A percentile compares a stretch with the other conserved stretches of the same genome.
Conservation (phyloP, 495 filamentous ascomycete genomes). For the Aspergillus sparsus region DNA sequence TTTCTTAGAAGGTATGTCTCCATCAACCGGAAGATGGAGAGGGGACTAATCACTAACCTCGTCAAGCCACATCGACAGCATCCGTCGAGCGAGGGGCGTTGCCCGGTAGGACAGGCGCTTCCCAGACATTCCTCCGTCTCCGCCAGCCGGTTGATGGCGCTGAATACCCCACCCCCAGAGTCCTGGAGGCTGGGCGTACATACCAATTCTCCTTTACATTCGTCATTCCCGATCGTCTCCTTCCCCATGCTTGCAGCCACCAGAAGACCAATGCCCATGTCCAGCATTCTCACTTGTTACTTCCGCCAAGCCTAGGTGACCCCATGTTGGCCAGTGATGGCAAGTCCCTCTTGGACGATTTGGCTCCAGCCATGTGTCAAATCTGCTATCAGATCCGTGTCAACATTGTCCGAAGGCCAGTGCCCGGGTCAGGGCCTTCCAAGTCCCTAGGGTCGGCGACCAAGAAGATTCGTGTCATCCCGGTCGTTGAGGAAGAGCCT, state of each 20-base stretch:
- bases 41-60: conserved; percentile 25
- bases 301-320: conserved; percentile 82
- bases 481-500: conserved; percentile 69
- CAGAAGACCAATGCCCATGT: conserved; percentile 56
- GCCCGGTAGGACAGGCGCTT: conserved; percentile 53
- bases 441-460: conserved; percentile 50
- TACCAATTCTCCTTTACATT: conserved; percentile 87
- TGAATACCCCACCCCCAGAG: conserved; percentile 67
- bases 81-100: conserved; percentile 54
- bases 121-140: conserved; percentile 74
- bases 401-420: conserved; percentile 40
- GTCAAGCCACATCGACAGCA: conserved; percentile 47
- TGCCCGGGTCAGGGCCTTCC: conserved; percentile 26
- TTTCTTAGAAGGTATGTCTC: conserved; percentile 65
- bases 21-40: conserved; percentile 28
- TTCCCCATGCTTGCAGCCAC: conserved; percentile 64
- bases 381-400: conserved; percentile 75
- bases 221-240: conserved; percentile 73
- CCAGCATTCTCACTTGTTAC: conserved; percentile 68
- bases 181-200: conserved; percentile 63
- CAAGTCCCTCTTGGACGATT: conserved; percentile 66
- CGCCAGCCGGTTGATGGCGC: conserved; percentile 73
- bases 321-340: conserved; percentile 55
- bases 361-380: conserved; percentile 77
- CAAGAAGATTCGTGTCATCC: conserved; percentile 76